Conservation (phyloP, 371 early-diverging fungal species). For the Syncephalis fuscata region DNA sequence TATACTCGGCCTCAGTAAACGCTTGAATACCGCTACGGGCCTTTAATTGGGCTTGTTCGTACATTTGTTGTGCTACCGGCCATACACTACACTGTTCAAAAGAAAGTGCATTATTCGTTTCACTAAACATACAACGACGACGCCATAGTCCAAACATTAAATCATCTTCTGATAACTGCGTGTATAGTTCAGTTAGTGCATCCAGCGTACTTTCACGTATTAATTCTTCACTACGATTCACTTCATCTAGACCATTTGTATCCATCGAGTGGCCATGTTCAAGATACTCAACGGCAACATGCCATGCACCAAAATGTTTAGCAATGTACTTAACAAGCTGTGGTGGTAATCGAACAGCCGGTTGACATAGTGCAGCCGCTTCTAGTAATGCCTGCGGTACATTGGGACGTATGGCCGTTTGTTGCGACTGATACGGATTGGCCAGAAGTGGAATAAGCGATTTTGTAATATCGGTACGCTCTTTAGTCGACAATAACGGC, state of each 20-base stretch:
- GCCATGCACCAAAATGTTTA: conserved; percentile 83
- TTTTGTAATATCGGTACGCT: conserved; percentile 72
- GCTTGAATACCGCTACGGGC: conserved; percentile 75
- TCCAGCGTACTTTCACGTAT: conserved; percentile 80
- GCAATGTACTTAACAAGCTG: conserved; percentile 86
- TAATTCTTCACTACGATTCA: conserved; percentile 50
- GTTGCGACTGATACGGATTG: conserved; percentile 78
- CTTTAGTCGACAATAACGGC: conserved; percentile 45
- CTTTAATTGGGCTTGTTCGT: conserved; percentile 88
- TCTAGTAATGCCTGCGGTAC: conserved; percentile 84
- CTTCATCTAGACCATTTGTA: conserved; percentile 12
- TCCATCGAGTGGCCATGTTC: conserved; percentile 20
- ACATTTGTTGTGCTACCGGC: conserved; percentile 81
- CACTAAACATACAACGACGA: conserved; percentile 77
- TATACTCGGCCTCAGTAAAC: conserved; percentile 94
- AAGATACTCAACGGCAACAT: conserved; percentile 60
- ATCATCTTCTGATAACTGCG: conserved; percentile 65
- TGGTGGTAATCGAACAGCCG: conserved; percentile 69
- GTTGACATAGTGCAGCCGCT: conserved; percentile 56
- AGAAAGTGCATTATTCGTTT: conserved; percentile 93
- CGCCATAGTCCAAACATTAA: conserved; percentile 89
- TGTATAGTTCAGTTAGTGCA: conserved; percentile 72
- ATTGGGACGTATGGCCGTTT: conserved; percentile 68
- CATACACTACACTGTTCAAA: conserved; percentile 92
- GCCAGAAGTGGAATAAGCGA: conserved; percentile 67